phyloP scores from a whole-genome alignment of 2,329 filamentous ascomycete genomes.

The Chrysosphaeria jannelii region DNA sequence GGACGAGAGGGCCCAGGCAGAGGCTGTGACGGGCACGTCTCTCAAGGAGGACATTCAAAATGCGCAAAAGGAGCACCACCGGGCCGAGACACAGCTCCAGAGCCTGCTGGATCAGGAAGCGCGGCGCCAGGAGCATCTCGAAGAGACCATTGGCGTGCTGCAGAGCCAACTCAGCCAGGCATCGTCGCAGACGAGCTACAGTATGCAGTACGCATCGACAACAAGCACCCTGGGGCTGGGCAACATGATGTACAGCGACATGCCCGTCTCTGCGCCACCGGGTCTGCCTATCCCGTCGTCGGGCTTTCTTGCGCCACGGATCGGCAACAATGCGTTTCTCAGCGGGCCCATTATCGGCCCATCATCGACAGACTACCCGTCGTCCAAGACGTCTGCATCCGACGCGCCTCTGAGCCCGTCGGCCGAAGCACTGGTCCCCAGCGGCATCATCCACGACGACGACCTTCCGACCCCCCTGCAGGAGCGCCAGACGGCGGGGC shows the following conservation, averaged over 20 bases:
- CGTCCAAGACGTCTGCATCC: constrained; percentile 26
- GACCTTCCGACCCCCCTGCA: constrained; percentile 17
- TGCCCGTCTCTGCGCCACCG: constrained; percentile 11
- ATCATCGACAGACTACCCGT: constrained; percentile 13
- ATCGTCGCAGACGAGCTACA: constrained; percentile 17
- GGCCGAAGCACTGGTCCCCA: constrained; percentile 42
- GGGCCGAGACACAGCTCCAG: constrained; percentile 21
- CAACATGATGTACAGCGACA: constrained; percentile 15
- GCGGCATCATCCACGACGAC: constrained; percentile 27
- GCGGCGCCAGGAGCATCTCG: constrained; percentile 14
- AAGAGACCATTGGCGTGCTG: not conserved
- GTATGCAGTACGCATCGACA: too few species aligned
- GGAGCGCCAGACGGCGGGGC: constrained; percentile 3
- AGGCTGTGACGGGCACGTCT: too few species aligned
- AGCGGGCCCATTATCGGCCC: constrained; percentile 22
- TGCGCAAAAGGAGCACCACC: constrained; percentile 24
- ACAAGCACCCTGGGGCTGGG: too few species aligned
- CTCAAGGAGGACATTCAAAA: constrained; percentile 19
- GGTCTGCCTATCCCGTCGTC: constrained; percentile 1
- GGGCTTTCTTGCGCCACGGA: constrained; percentile 5
- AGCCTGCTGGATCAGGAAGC: constrained; percentile 16
- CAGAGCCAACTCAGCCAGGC: too few species aligned
- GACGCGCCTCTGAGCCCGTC: constrained; percentile 50
- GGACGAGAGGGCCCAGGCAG: too few species aligned
- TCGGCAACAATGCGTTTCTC: constrained; percentile 21